phyloP scores from a whole-genome alignment of 148 eudicot genomes.

The Pouteria glomerata region DNA sequence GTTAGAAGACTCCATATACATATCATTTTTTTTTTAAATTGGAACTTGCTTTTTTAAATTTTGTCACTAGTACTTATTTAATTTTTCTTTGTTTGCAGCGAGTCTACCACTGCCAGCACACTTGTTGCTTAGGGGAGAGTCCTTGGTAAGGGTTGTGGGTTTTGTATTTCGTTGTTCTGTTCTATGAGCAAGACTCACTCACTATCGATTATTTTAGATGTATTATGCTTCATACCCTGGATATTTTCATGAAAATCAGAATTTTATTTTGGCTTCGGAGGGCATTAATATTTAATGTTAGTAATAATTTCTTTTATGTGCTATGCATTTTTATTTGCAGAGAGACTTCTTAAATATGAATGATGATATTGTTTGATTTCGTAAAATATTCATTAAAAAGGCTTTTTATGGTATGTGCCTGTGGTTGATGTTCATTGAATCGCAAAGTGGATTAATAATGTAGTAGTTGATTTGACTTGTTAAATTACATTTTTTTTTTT shows the following conservation, averaged over 20 bases:
- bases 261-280: not conserved
- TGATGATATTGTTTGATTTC: not conserved
- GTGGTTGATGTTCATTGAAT: too few species aligned
- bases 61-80: not conserved
- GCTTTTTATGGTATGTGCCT: too few species aligned
- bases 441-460: too few species aligned
- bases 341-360: not conserved
- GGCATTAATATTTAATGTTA: not conserved
- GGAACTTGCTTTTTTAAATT: not conserved
- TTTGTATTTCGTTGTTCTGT: not conserved
- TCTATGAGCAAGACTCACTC: not conserved
- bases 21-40: not conserved
- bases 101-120: constrained; percentile 25
- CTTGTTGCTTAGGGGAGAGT: constrained; percentile 19
- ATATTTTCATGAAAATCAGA: not conserved
- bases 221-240: not conserved
- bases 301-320: not conserved
- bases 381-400: not conserved
- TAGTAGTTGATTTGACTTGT: too few species aligned
- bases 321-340: not conserved
- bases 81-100: constrained; percentile 9
- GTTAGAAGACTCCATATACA: too few species aligned
- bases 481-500: too few species aligned
- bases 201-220: not conserved
- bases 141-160: not conserved